These are phyloP conservation scores for Yarrowia bubula DNA, from an alignment of 805 yeast species.

Conservation along the genomic window DNA sequence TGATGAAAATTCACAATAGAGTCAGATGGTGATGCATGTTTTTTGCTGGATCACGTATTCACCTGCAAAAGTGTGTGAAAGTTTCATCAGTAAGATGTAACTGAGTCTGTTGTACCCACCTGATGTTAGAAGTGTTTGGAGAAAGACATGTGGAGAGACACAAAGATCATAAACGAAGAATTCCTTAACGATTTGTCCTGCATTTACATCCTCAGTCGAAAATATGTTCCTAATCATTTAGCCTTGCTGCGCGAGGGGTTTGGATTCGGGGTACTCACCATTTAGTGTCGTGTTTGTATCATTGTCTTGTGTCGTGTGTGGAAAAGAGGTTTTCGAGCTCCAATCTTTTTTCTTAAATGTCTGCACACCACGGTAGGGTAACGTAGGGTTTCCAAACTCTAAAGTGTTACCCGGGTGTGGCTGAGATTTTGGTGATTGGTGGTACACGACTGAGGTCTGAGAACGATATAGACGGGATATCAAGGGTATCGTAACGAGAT, in stretches of 20 bases:
- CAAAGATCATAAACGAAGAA: conserved; percentile 70
- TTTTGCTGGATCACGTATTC: conserved; percentile 76
- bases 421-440: background rate
- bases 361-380: background rate
- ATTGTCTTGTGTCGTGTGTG: background rate
- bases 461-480: no score
- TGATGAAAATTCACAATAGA: conserved; percentile 30
- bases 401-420: background rate
- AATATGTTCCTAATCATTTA: conserved; percentile 21
- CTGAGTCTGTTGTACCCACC: conserved; percentile 8
- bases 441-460: background rate
- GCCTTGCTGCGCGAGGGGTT: conserved; percentile 18
- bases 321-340: background rate
- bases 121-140: conserved; percentile 25
- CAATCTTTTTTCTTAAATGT: conserved; percentile 1
- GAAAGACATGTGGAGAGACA: background rate
- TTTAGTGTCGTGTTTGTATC: conserved; percentile 1
- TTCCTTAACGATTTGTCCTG: conserved; percentile 69
- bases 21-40: conserved; percentile 99
- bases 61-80: conserved; percentile 38
- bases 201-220: conserved; percentile 69
- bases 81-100: conserved; percentile 33
- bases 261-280: conserved; percentile 1
- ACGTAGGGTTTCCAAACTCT: background rate
- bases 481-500: no score